Evolutionary conservation across 2,329 filamentous ascomycete genomes (phyloP), one percentile per base, ranked within the genome.

Genomic region (Botrytis porri): DNA sequence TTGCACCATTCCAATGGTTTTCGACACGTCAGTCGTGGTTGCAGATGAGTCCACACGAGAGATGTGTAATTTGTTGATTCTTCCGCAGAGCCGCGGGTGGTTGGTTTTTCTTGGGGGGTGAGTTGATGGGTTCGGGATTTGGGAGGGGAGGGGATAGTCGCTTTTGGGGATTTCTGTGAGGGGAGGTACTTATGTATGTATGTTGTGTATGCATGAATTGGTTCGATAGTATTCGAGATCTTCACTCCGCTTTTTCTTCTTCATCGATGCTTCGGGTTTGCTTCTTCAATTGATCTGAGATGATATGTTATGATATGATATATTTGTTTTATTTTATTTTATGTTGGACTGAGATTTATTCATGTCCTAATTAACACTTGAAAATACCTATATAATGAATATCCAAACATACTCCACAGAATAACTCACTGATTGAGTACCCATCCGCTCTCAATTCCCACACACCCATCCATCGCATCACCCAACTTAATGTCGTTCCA

Each of bases 1-100:
- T 48, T 25, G n/a, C 43, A 66, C 35, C 22, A 32, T 61, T 29
- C 60, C 60, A 66, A 66, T 66, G 64, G 25, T 29, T 29, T 73
- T 70, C 73, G 77, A 80, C 79, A 80, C 79, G 79, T 80, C 79
- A 80, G 78, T 78, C 75, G 75, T 66, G n/a, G 48, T 45, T 35
- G 32, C n/a, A 37, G n/a, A 63, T 61, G 70, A 65, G 35, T n/a
- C 76, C 71, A 70, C 66, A 70, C 71, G 66, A 1, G 51, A 29
- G 51, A 29, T 57, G 14, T 57, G n/a, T 8, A 18, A 29, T 57
- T 57, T 57, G 14, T 69, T 48, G 54, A 66, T 37, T 75, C 74
- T 70, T 72, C 74, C 51, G 72, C 74, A 75, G 77, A 78, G 77
- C 77, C 76, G 69, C 75, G 74, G 48, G 25, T 54, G 48, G 12